These are phyloP conservation scores for Umbelopsis sp. DNA, from an alignment of 192 early-diverging fungal genomes.

Conservation along the genomic window DNA sequence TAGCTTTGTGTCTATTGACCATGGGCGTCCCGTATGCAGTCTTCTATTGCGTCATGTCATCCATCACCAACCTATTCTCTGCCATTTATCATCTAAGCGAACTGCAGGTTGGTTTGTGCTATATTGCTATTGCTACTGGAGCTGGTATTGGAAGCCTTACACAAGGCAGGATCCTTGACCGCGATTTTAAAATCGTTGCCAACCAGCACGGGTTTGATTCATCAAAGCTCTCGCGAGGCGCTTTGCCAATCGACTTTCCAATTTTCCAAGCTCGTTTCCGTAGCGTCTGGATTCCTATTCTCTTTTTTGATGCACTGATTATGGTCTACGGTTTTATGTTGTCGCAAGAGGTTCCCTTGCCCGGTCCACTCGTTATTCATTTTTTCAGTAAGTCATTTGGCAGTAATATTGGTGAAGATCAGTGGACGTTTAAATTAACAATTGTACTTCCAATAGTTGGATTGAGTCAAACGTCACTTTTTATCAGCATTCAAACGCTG, in stretches of 20 bases:
- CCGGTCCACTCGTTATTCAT: constrained; percentile 1
- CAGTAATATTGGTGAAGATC: neutral
- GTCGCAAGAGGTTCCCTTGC: neutral
- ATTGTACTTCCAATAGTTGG: neutral
- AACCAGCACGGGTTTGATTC: constrained; percentile 14
- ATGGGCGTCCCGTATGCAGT: constrained; percentile 38
- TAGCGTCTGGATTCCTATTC: neutral
- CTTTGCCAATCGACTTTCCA: constrained; percentile 21
- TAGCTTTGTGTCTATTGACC: constrained; percentile 33
- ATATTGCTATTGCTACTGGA: constrained; percentile 47
- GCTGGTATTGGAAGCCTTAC: constrained; percentile 42
- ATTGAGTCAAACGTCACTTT: neutral
- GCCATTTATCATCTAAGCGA: constrained; percentile 39
- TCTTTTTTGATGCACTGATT: neutral
- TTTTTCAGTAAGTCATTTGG: constrained; percentile 13
- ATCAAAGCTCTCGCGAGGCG: constrained; percentile 10
- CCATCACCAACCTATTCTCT: constrained; percentile 39
- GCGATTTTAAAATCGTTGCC: constrained; percentile 22
- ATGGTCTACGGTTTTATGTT: constrained; percentile 17
- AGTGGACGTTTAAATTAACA: neutral
- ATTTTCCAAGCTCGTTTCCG: constrained; percentile 22
- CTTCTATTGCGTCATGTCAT: constrained; percentile 46
- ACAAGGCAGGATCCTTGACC: constrained; percentile 34
- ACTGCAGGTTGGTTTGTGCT: constrained; percentile 44
- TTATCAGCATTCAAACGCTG: constrained; percentile 20